Base-by-base conservation (phyloP, 2,329 filamentous ascomycete genomes). In the Neonectria sp. region DNA sequence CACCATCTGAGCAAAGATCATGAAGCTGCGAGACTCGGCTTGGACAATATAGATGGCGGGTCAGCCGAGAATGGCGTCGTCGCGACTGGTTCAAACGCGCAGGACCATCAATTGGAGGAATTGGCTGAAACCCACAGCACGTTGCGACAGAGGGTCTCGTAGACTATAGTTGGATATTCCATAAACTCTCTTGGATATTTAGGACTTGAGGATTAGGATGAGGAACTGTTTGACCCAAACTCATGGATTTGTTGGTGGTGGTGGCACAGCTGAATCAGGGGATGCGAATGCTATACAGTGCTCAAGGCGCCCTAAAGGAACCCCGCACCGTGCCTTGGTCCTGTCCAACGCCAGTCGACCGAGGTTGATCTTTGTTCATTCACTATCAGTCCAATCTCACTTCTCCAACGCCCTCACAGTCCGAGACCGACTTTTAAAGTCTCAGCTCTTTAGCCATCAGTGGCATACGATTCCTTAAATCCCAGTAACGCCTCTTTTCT, bases 1-100 rank as follows among this genome's bases (percentile, higher is more conserved):
- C 68, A 76, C 8, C 72, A 69, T 17, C 53, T 76, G 4, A 76
- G 71, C 43, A 64, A 66, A 29, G 67, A 75, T n/a, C 72, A 75
- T 1, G 65, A 71, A 27, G 55, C 58, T n/a, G 72, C 71, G 4
- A 61, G 68, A 2, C 55, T 76, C 31, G 74, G 74, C 2, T 67
- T 76, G 17, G 24, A 5, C 1, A 52, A 56, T 2, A 58, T 60
- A 5, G 12, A 11, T 2, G 6, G 9, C 3, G 51, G 11, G 3
- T 1, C 27, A 0, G 8, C 12, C 0, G 40, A 52, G 12, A 58
- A 45, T 2, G 56, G 45, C 6, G 51, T 60, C 8, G n/a, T 40
- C 12, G 55, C 24, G 9, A 31, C 29, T 1, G 57, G 8, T 5
- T 24, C 13, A 53, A 53, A 35, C 37, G 31, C n/a, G 11, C 31